phyloP scores from a whole-genome alignment of 2,329 filamentous ascomycete genomes.

The Alternaria dauci region DNA sequence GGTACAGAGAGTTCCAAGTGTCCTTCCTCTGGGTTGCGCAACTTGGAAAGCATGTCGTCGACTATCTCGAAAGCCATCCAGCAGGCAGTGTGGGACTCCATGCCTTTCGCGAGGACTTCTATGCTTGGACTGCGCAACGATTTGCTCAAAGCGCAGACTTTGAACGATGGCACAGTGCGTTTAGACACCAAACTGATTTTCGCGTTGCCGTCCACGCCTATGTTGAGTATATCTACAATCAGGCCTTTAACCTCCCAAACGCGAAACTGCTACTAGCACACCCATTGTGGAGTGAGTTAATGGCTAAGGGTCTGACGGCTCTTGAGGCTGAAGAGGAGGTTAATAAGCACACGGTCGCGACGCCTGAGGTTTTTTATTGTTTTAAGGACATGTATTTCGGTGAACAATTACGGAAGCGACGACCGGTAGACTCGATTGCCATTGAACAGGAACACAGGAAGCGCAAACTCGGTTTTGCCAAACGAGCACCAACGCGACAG shows the following conservation, averaged over 20 bases:
- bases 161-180: conserved; percentile 61
- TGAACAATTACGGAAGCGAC: conserved; percentile 55
- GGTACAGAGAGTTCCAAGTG: conserved; percentile 69
- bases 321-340: conserved; percentile 29
- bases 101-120: conserved; percentile 66
- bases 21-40: conserved; percentile 76
- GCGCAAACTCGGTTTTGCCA: conserved; percentile 25
- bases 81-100: conserved; percentile 56
- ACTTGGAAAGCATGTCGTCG: conserved; percentile 75
- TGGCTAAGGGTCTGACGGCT: conserved; percentile 11
- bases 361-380: conserved; percentile 70
- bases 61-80: conserved; percentile 61
- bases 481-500: conserved; percentile 2
- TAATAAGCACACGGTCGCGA: conserved; percentile 67
- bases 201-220: conserved; percentile 68
- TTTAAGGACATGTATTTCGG: conserved; percentile 72
- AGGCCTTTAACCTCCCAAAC: conserved; percentile 62
- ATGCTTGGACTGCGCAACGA: conserved; percentile 60
- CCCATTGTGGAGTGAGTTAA: conserved; percentile 63
- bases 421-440: conserved; percentile 17
- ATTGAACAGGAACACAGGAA: conserved; percentile 23
- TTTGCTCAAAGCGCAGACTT: conserved; percentile 59
- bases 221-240: conserved; percentile 70
- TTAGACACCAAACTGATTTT: conserved; percentile 65
- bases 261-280: conserved; percentile 49